Percentiles rank a stretch among this genome's conserved stretches.
Evolutionary conservation across 148 eudicot species (phyloP).

Genomic region (Tetragonia tetragonoides): DNA sequence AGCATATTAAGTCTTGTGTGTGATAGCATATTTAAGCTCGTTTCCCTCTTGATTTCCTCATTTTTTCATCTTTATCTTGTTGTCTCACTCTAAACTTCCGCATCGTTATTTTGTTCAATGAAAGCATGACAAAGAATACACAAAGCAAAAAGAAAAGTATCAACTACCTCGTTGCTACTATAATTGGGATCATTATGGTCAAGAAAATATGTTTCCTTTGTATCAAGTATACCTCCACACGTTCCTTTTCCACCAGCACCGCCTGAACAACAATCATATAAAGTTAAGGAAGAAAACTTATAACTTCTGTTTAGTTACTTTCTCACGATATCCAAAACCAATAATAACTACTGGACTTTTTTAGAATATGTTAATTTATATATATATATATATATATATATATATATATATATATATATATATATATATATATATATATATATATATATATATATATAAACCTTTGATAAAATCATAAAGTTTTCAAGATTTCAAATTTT

Average conservation of each 20-base stretch:
- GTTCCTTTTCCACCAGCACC: slow-evolving; percentile 38
- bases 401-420: too few species aligned
- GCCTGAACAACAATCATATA: slow-evolving; percentile 20
- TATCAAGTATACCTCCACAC: slow-evolving; percentile 35
- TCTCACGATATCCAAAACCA: background rate
- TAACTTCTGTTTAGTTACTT: background rate
- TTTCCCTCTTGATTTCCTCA: too few species aligned
- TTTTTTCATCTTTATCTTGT: background rate
- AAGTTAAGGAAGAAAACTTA: background rate
- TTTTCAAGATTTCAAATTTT: background rate
- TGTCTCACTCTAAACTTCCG: background rate
- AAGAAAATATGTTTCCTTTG: slow-evolving; percentile 5
- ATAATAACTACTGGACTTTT: too few species aligned
- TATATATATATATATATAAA: too few species aligned
- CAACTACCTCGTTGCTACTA: slow-evolving; percentile 35
- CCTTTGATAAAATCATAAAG: too few species aligned
- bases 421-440: too few species aligned
- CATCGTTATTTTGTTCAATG: too few species aligned
- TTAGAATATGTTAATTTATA: too few species aligned
- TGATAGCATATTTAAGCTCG: too few species aligned
- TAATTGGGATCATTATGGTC: slow-evolving; percentile 34
- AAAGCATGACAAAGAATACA: background rate
- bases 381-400: too few species aligned
- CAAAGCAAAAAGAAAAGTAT: background rate
- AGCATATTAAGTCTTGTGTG: too few species aligned